Percentiles rank a stretch among this genome's conserved stretches.
phyloP scores from a whole-genome alignment of 352 stramenopile species.

The Phytophthora brassicae region DNA sequence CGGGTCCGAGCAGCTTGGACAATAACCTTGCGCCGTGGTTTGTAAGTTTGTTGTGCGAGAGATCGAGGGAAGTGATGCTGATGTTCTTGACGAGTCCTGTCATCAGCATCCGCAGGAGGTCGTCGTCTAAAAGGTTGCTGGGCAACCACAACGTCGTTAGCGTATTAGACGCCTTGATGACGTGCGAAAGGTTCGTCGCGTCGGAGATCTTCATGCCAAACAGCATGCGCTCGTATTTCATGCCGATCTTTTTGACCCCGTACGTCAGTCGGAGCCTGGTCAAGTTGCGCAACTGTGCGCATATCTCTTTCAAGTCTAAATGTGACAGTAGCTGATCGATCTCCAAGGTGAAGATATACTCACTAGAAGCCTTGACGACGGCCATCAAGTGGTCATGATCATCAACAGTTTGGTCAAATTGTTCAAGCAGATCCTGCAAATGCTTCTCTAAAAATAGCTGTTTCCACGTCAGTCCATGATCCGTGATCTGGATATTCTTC shows the following conservation, averaged over 20 bases:
- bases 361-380: conserved; percentile 74
- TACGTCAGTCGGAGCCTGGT: conserved; percentile 86
- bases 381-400: conserved; percentile 67
- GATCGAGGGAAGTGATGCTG: conserved; percentile 92
- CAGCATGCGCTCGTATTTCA: conserved; percentile 94
- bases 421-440: conserved; percentile 77
- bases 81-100: conserved; percentile 91
- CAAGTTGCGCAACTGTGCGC: conserved; percentile 85
- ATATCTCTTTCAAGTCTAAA: conserved; percentile 88
- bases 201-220: conserved; percentile 96
- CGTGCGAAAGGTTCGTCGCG: conserved; percentile 87
- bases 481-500: conserved; percentile 89
- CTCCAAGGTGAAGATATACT: conserved; percentile 90
- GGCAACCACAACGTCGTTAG: conserved; percentile 90
- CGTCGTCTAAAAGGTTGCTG: conserved; percentile 92
- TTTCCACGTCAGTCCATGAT: conserved; percentile 94
- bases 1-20: conserved; percentile 86
- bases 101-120: conserved; percentile 94
- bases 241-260: conserved; percentile 90
- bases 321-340: conserved; percentile 90
- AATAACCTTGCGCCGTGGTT: conserved; percentile 91
- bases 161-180: conserved; percentile 79
- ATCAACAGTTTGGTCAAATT: conserved; percentile 60
- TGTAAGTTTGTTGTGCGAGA: conserved; percentile 96
- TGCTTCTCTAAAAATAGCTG: conserved; percentile 89